A percentile compares a stretch with the other conserved stretches of the same genome.
These are phyloP conservation scores for Candida nemodendra DNA, from an alignment of 805 yeast species.

Conservation along the genomic window DNA sequence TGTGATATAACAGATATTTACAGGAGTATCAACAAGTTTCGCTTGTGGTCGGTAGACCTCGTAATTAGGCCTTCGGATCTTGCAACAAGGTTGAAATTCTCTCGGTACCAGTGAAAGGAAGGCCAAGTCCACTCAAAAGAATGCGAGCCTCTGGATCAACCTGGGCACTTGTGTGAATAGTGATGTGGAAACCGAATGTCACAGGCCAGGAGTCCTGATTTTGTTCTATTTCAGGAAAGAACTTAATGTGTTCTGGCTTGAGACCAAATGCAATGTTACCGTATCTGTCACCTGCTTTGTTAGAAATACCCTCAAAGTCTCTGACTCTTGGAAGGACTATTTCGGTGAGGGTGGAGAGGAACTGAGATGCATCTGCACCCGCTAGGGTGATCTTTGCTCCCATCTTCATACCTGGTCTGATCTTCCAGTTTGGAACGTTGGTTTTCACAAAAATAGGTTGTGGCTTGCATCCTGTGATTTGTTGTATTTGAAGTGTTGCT, in stretches of 20 bases:
- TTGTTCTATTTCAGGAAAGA: slow-evolving; percentile 91
- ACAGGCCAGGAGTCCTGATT: slow-evolving; percentile 88
- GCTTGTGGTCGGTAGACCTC: neutral
- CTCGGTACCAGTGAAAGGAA: slow-evolving; percentile 68
- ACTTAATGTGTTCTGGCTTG: slow-evolving; percentile 68
- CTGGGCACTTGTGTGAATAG: slow-evolving; percentile 84
- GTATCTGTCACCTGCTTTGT: slow-evolving; percentile 73
- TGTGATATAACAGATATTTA: too few species aligned
- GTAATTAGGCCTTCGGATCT: slow-evolving; percentile 8
- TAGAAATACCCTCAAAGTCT: slow-evolving; percentile 77
- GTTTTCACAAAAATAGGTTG: slow-evolving; percentile 67
- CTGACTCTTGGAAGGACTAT: slow-evolving; percentile 90
- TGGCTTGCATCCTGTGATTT: slow-evolving; percentile 91
- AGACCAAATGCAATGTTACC: slow-evolving; percentile 89
- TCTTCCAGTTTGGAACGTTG: slow-evolving; percentile 81
- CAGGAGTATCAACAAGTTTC: too few species aligned
- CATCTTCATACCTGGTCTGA: slow-evolving; percentile 84
- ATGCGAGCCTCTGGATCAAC: slow-evolving; percentile 88
- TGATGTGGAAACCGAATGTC: slow-evolving; percentile 82
- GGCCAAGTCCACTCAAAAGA: slow-evolving; percentile 74
- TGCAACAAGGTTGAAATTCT: slow-evolving; percentile 33
- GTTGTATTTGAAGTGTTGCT: slow-evolving; percentile 79
- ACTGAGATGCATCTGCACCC: slow-evolving; percentile 85
- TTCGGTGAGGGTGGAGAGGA: slow-evolving; percentile 82
- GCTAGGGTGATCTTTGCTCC: slow-evolving; percentile 80